A percentile compares a stretch with the other conserved stretches of the same genome.
Evolutionary conservation across 2,329 filamentous ascomycete species (phyloP).

Genomic region (Rutstroemia sp.): DNA sequence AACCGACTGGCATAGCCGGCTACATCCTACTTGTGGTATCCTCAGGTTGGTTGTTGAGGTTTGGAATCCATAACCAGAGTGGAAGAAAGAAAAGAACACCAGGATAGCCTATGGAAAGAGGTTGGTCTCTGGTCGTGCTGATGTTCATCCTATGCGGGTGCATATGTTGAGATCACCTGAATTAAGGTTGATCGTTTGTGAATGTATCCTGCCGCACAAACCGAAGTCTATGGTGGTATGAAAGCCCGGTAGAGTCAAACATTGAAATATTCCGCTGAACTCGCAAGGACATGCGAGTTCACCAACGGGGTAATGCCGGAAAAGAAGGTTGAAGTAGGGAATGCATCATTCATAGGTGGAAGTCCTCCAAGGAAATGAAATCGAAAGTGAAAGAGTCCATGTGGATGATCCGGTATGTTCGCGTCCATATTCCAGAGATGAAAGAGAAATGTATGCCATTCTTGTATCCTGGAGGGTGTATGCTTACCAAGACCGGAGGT

Average conservation of each 20-base stretch:
- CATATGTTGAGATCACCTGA: neutral
- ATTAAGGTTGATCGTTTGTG: neutral
- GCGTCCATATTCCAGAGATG: neutral
- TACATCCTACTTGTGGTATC: neutral
- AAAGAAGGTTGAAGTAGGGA: neutral
- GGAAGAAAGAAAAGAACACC: conserved; percentile 8
- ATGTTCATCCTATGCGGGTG: neutral
- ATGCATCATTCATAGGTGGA: neutral
- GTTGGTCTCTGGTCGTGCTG: neutral
- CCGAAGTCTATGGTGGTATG: neutral
- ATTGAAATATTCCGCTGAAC: neutral
- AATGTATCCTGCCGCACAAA: neutral
- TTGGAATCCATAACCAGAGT: neutral
- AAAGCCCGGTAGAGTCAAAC: neutral
- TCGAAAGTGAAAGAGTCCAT: neutral
- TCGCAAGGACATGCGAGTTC: conserved; percentile 8
- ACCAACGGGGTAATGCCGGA: neutral
- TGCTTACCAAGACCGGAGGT: conserved; percentile 9
- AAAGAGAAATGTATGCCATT: conserved; percentile 1
- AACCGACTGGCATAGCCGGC: conserved; percentile 17
- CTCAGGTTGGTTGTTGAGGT: neutral
- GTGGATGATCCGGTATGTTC: neutral
- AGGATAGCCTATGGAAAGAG: neutral
- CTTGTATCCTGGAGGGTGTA: neutral
- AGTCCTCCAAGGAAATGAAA: conserved; percentile 1